These are phyloP conservation scores for Monilinia aucupariae DNA, from an alignment of 2,329 filamentous ascomycete genomes.

Conservation along the genomic window DNA sequence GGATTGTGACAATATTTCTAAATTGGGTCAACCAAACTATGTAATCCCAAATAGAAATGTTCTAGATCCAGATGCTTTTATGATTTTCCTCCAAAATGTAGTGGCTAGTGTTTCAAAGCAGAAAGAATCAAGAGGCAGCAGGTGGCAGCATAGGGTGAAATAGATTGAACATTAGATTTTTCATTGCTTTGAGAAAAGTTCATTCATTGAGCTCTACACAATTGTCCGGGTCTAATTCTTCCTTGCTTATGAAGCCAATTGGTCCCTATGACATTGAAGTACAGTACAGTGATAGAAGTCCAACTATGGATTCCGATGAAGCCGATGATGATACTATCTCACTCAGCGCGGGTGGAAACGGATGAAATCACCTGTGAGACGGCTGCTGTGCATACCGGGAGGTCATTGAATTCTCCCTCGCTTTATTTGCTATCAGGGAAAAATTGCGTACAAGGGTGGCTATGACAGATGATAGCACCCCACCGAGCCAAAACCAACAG, in stretches of 20 bases:
- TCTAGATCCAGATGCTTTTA: not conserved
- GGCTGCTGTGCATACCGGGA: not conserved
- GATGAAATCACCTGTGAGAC: not conserved
- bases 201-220: not conserved
- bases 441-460: not conserved
- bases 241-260: not conserved
- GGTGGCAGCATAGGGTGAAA: not conserved
- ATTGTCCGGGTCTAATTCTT: not conserved
- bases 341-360: not conserved
- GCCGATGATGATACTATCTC: constrained; percentile 5
- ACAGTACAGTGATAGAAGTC: not conserved
- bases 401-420: not conserved
- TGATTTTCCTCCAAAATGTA: too few species aligned
- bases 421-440: not conserved
- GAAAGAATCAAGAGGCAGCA: not conserved
- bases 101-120: too few species aligned
- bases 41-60: too few species aligned
- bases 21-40: too few species aligned
- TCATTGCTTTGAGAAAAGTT: not conserved
- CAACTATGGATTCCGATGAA: not conserved
- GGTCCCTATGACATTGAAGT: not conserved
- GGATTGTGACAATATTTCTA: too few species aligned
- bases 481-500: not conserved
- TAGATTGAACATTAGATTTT: not conserved
- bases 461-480: constrained; percentile 1